These are phyloP conservation scores for Xylariaceae sp. DNA, from an alignment of 2,329 filamentous ascomycete genomes.

Conservation along the genomic window DNA sequence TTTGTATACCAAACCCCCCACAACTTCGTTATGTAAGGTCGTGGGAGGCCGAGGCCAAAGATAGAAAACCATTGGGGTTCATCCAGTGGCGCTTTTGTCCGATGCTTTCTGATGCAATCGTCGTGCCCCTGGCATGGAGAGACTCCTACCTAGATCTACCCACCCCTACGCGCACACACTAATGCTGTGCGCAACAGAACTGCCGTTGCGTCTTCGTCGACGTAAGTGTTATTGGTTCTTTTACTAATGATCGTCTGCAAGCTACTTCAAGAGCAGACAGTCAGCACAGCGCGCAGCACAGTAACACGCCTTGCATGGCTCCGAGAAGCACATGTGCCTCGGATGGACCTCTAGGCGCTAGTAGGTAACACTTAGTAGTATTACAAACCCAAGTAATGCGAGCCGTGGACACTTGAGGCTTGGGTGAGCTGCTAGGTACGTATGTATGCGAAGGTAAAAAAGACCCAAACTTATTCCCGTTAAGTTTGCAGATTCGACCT, in stretches of 20 bases:
- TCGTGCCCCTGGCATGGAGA: neutral
- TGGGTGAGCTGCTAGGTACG: slow-evolving; percentile 20
- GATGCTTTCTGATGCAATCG: neutral
- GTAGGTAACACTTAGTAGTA: neutral
- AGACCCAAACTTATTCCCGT: slow-evolving; percentile 18
- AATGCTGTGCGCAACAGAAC: neutral
- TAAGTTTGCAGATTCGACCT: slow-evolving; percentile 25
- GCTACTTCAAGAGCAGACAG: neutral
- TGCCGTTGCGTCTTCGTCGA: neutral
- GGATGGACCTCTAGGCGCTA: slow-evolving; percentile 12
- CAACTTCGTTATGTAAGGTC: slow-evolving; percentile 26
- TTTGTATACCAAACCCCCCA: slow-evolving; percentile 28
- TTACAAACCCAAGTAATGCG: slow-evolving; percentile 15
- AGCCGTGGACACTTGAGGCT: slow-evolving; percentile 21
- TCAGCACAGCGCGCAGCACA: neutral
- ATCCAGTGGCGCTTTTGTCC: neutral
- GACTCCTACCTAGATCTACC: neutral
- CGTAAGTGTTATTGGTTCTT: neutral
- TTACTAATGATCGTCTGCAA: neutral
- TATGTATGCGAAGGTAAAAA: slow-evolving; percentile 29
- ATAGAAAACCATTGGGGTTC: neutral
- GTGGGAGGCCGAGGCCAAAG: slow-evolving; percentile 7
- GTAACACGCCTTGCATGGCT: neutral
- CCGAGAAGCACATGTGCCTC: neutral
- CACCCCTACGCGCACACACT: neutral